Conservation (phyloP, 2,329 filamentous ascomycete species). For the Colletotrichum filicis region DNA sequence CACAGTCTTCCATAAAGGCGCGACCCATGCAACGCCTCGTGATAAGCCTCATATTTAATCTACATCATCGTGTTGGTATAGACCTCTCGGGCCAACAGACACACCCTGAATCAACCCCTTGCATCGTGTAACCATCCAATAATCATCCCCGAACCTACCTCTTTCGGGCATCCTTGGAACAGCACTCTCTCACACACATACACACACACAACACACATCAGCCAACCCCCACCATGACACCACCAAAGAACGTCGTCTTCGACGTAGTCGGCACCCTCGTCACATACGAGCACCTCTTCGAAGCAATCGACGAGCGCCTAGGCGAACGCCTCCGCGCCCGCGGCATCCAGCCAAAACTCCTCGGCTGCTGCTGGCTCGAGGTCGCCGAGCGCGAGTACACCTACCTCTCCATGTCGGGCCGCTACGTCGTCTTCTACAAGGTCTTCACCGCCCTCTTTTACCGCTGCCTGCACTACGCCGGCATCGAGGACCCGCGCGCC, state of each 20-base stretch:
- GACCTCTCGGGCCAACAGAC: neutral
- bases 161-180: neutral
- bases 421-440: conserved; percentile 54
- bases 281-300: conserved; percentile 55
- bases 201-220: neutral
- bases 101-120: neutral
- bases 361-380: conserved; percentile 61
- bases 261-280: conserved; percentile 64
- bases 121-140: neutral
- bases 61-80: neutral
- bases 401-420: conserved; percentile 56
- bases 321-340: conserved; percentile 52
- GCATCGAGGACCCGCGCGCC: conserved; percentile 52
- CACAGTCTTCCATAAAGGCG: neutral
- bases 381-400: conserved; percentile 61
- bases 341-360: conserved; percentile 52
- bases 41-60: conserved; percentile 18
- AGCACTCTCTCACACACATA: neutral
- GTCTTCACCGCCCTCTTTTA: conserved; percentile 59
- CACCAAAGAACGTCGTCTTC: conserved; percentile 57
- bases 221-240: neutral
- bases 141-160: neutral
- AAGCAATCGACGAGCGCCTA: conserved; percentile 52
- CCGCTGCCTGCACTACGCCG: conserved; percentile 56
- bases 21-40: neutral